Base-by-base conservation (phyloP, 2,329 filamentous ascomycete species). In the Domatiomyces catenatus region DNA sequence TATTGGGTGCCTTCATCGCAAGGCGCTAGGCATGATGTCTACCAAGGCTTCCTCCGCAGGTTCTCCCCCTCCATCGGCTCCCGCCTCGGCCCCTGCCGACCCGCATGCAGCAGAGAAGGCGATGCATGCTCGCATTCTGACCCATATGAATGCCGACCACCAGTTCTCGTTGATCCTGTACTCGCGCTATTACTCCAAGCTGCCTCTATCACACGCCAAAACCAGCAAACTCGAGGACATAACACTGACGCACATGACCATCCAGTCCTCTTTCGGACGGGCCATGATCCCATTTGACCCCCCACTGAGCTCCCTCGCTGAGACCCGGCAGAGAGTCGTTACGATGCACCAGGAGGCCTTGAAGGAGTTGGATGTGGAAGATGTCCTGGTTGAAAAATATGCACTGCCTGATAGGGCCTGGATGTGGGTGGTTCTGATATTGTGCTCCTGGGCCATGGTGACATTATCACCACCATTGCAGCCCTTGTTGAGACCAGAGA, bases 101-200 rank as follows among this genome's bases (percentile, higher is more conserved):
- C 10, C 32, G 10, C 7, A 39, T 5, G 32, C 32, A 2, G 32
- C 32, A 4, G 15, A 39, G 32, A 15, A 39, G 3, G 32, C 10
- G 32, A 39, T 71, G 52, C 79, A 79, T 62, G 60, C 71, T 52
- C 78, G 81, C 52, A 81, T 87, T 65, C 77, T 90, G 62, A 73
- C 73, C 32, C 89, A 95, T 71, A 92, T 95, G 86, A 94, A 95
- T 69, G 71, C 72, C 44, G 84, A 90, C 66, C 90, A 94, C 69
- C 71, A 75, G 48, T 75, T 79, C 59, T 86, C 86, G 52, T 79
- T 94, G 47, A 70, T 76, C 51, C 75, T 83, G 62, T 94, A 89
- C 67, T 77, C 93, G n/a, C 80, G 80, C 56, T 77, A 87, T 66
- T 87, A 80, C 70, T 73, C 71, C 63, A 66, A 71, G 15, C 70